These are phyloP conservation scores for Talaromyces marneffei DNA, from an alignment of 2,329 filamentous ascomycete genomes.

Conservation along the genomic window DNA sequence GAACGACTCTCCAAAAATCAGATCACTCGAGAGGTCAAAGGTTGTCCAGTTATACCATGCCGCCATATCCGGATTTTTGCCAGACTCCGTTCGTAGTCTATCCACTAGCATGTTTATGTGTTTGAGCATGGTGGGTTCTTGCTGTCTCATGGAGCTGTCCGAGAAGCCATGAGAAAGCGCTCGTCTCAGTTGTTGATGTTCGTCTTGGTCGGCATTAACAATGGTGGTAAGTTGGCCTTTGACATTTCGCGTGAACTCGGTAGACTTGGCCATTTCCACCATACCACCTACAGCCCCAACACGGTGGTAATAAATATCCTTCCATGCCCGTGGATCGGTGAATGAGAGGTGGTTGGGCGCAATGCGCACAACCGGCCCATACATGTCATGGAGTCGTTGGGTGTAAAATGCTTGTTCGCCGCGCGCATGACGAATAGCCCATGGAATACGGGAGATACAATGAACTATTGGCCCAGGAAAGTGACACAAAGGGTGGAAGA, in stretches of 20 bases:
- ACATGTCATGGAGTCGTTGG: not conserved
- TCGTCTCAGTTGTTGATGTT: not conserved
- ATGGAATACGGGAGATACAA: not conserved
- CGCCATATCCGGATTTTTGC: slow-evolving; percentile 19
- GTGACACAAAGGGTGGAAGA: not conserved
- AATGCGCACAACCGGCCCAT: not conserved
- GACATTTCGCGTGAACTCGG: not conserved
- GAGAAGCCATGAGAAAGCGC: not conserved
- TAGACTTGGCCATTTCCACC: not conserved
- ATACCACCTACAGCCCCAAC: not conserved
- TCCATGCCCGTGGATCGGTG: not conserved
- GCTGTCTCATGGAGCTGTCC: not conserved
- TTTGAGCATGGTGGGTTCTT: not conserved
- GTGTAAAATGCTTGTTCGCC: not conserved
- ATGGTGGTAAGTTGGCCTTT: not conserved
- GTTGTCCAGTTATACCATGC: slow-evolving; percentile 30
- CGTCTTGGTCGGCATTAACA: not conserved
- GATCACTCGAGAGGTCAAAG: slow-evolving; percentile 30
- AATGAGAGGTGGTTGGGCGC: not conserved
- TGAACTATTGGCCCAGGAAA: not conserved
- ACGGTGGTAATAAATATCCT: not conserved
- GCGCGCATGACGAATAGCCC: no score
- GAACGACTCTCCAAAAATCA: slow-evolving; percentile 29
- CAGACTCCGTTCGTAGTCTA: not conserved
- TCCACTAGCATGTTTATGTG: not conserved